Conservation (phyloP, 2,329 filamentous ascomycete species). For the Fusarium nygamai region DNA sequence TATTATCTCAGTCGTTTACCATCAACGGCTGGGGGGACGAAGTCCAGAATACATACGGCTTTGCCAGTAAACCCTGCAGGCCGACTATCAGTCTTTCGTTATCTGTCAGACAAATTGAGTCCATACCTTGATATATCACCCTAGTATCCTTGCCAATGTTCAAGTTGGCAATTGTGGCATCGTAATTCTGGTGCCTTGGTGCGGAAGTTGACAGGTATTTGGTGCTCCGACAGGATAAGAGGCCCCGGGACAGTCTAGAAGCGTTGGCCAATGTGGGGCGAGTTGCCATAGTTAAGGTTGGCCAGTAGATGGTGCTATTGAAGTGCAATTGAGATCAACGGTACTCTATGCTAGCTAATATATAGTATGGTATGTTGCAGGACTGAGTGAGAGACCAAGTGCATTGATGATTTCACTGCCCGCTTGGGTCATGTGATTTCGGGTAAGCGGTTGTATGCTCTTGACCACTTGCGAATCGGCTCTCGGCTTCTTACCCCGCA, state of each 20-base stretch:
- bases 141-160: background rate
- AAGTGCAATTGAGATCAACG: accelerated
- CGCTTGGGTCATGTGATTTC: background rate
- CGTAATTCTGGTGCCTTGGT: background rate
- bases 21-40: too few species aligned
- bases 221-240: background rate
- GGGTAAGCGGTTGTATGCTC: background rate
- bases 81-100: accelerated
- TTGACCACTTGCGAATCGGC: background rate
- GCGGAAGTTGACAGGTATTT: background rate
- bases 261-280: background rate
- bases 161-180: background rate
- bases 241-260: background rate
- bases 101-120: background rate
- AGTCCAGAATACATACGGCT: slow-evolving; percentile 42
- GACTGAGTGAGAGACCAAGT: background rate
- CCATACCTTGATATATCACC: slow-evolving; percentile 50
- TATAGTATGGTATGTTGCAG: background rate
- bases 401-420: background rate
- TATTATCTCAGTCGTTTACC: background rate
- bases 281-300: background rate
- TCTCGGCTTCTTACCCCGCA: background rate
- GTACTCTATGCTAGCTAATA: background rate
- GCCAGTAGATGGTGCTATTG: background rate
- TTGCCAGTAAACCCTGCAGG: slow-evolving; percentile 51